These are phyloP conservation scores for Hyaloscypha hepaticicola DNA, from an alignment of 495 filamentous ascomycete species.

Conservation along the genomic window DNA sequence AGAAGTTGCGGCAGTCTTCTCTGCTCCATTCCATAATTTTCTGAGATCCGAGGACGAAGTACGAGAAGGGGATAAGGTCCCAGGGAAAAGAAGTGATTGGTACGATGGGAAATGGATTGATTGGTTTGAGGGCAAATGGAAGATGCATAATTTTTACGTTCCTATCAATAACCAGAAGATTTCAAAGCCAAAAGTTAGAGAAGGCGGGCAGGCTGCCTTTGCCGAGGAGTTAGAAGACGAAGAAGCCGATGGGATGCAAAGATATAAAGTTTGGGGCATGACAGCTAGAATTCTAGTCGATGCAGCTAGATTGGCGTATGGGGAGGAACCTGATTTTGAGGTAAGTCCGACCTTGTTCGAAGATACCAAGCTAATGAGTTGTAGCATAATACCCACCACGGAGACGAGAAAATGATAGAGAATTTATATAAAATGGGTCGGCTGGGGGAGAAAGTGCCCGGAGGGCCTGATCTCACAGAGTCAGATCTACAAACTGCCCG, in stretches of 20 bases:
- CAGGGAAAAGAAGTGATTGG: slow-evolving; percentile 58
- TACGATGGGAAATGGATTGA: slow-evolving; percentile 65
- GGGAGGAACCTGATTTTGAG: slow-evolving; percentile 76
- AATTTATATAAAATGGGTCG: slow-evolving; percentile 58
- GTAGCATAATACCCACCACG: slow-evolving; percentile 69
- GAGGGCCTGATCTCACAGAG: slow-evolving; percentile 28
- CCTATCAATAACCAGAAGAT: slow-evolving; percentile 63
- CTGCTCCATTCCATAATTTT: slow-evolving; percentile 77
- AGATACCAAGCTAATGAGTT: neutral
- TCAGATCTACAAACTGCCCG: slow-evolving; percentile 26
- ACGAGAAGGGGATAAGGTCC: slow-evolving; percentile 36
- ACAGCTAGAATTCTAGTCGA: slow-evolving; percentile 87
- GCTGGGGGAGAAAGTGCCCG: slow-evolving; percentile 53
- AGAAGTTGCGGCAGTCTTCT: slow-evolving; percentile 90
- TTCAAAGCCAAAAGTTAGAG: slow-evolving; percentile 47
- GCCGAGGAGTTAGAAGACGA: slow-evolving; percentile 42
- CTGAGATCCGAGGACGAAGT: slow-evolving; percentile 50
- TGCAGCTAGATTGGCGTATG: slow-evolving; percentile 79
- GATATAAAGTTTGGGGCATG: slow-evolving; percentile 88
- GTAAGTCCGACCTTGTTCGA: slow-evolving; percentile 21
- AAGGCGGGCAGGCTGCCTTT: slow-evolving; percentile 29
- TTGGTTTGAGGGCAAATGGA: slow-evolving; percentile 63
- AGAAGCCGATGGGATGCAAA: slow-evolving; percentile 45
- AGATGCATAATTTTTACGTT: slow-evolving; percentile 89
- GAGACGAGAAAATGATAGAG: slow-evolving; percentile 75